These are phyloP conservation scores for Phytophthora constricta DNA, from an alignment of 352 stramenopile genomes.

Conservation along the genomic window DNA sequence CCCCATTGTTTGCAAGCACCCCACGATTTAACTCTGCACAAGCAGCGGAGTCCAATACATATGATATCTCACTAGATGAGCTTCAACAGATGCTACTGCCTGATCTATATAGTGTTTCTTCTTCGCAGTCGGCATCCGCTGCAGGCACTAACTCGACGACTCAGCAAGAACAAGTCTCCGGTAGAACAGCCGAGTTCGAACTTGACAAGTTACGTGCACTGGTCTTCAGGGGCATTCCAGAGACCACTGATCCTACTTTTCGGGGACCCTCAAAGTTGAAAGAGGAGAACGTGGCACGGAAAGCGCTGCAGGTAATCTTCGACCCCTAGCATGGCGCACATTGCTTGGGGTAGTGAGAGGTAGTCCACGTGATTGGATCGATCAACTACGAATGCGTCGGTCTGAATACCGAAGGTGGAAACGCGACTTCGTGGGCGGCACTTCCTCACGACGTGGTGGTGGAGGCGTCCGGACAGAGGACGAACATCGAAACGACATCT, in stretches of 20 bases:
- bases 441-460: slow-evolving; percentile 13
- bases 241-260: background rate
- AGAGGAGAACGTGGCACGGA: background rate
- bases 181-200: slow-evolving; percentile 7
- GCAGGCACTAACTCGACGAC: background rate
- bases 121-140: background rate
- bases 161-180: background rate
- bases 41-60: background rate
- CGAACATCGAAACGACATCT: slow-evolving; percentile 39
- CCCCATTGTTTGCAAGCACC: background rate
- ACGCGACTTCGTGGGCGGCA: slow-evolving; percentile 41
- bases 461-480: slow-evolving; percentile 18
- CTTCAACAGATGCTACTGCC: slow-evolving; percentile 20
- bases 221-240: slow-evolving; percentile 24
- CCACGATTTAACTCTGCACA: background rate
- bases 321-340: slow-evolving; percentile 46
- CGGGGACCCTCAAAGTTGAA: background rate
- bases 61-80: background rate
- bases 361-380: slow-evolving; percentile 17
- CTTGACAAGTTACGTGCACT: slow-evolving; percentile 33
- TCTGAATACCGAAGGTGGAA: slow-evolving; percentile 43
- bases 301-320: slow-evolving; percentile 11
- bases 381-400: slow-evolving; percentile 25
- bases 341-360: slow-evolving; percentile 49
- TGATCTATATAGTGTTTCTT: background rate